These are phyloP conservation scores for Candida peoriensis DNA, from an alignment of 805 yeast genomes.

Conservation along the genomic window DNA sequence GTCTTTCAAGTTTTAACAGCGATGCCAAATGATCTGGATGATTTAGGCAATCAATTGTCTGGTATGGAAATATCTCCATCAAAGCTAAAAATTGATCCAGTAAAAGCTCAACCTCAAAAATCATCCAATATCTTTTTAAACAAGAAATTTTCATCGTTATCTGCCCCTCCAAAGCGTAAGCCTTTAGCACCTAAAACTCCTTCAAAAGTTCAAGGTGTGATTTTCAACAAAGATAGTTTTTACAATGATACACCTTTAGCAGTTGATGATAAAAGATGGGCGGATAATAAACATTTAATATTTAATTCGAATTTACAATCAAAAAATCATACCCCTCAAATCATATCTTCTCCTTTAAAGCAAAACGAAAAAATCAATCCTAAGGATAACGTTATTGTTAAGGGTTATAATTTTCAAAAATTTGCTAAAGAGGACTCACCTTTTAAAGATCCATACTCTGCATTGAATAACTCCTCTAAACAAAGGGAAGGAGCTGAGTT, in stretches of 20 bases:
- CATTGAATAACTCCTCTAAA: slow-evolving; percentile 11
- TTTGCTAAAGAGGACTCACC: slow-evolving; percentile 18
- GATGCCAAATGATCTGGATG: too few species aligned
- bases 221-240: slow-evolving; percentile 13
- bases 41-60: too few species aligned
- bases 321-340: slow-evolving; percentile 1
- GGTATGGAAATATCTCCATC: too few species aligned
- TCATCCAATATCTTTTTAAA: slow-evolving; percentile 18
- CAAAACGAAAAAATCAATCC: slow-evolving; percentile 5
- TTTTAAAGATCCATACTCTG: slow-evolving; percentile 20
- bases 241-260: slow-evolving; percentile 18
- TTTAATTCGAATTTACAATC: slow-evolving; percentile 1
- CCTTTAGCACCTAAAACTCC: neutral
- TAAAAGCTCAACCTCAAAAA: too few species aligned
- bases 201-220: neutral
- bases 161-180: slow-evolving; percentile 10
- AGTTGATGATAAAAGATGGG: slow-evolving; percentile 21
- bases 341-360: slow-evolving; percentile 10
- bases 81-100: too few species aligned
- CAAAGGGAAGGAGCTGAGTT: slow-evolving; percentile 16
- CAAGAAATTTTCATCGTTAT: slow-evolving; percentile 17
- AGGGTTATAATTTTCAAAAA: slow-evolving; percentile 15
- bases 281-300: slow-evolving; percentile 10
- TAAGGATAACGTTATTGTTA: slow-evolving; percentile 8
- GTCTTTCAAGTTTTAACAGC: too few species aligned